Evolutionary conservation across 352 stramenopile genomes (phyloP), one percentile per base, ranked within the genome.

Genomic region (Peronospora farinosa): DNA sequence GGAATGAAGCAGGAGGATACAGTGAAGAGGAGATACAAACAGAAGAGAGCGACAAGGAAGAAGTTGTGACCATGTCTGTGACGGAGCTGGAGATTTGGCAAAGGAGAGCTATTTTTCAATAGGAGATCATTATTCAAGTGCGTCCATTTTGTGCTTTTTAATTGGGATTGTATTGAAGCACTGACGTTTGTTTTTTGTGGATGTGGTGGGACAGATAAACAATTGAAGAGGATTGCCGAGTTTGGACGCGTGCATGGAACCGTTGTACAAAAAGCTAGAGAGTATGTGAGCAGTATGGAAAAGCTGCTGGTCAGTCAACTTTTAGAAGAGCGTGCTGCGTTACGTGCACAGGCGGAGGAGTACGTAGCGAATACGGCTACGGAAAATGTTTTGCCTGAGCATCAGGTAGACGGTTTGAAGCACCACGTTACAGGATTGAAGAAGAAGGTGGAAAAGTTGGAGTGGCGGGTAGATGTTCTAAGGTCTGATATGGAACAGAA

Each of bases 221-320:
- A 89, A 54, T 54, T 89, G 15, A 89, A 87, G 59, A 70, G 78
- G 30, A 89, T 89, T 47, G 69, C 73, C 0, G 78, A 89, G 48
- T 89, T 89, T 48, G 78, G 78, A 23, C 74, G 78, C 27, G 75
- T 84, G 11, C 75, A 86, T 53, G 74, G 72, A 3, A 84, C 60
- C 35, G 57, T 89, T 8, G 47, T 87, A 28, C 69, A 78, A 17
- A 75, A 89, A 51, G 75, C 78, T 3, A 84, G 76, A 41, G 59
- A 84, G 46, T 79, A 84, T 47, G 78, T 89, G 19, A 63, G 57
- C 40, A 70, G 65, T 50, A 63, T 86, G 30, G 78, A 88, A 42
- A 63, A 63, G 13, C 69, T 80, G 51, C 54, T 86, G 13, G 65
- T 25, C 3, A 57, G 51, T 16, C 73, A 86, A 51, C 60, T 89